Conservation (phyloP, 2,329 filamentous ascomycete species). For the Seiridium unicorne region DNA sequence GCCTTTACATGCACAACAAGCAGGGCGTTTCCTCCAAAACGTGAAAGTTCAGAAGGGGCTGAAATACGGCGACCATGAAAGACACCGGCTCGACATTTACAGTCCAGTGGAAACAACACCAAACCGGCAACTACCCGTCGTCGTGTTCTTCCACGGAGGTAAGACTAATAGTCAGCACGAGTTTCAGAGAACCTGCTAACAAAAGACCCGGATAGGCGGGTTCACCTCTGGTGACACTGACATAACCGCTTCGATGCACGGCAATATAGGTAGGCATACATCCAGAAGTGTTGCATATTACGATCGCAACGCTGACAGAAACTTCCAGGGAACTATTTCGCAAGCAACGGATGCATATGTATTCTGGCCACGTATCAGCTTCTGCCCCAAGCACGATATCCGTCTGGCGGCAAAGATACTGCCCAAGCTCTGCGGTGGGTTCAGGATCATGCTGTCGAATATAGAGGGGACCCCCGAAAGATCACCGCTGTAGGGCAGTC, state of each 20-base stretch:
- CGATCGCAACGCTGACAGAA: too few relatives aligned
- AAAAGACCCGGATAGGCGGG: background rate
- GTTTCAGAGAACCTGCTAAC: too few relatives aligned
- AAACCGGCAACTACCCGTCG: background rate
- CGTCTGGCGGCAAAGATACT: background rate
- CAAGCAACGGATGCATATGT: background rate
- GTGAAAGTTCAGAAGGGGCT: background rate
- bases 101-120: background rate
- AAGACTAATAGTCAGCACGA: background rate
- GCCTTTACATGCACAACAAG: background rate
- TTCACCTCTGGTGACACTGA: conserved; percentile 3
- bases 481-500: background rate
- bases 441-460: background rate
- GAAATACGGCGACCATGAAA: conserved; percentile 1
- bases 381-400: background rate
- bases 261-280: background rate
- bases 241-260: conserved; percentile 1
- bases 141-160: conserved; percentile 5
- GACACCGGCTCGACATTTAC: conserved; percentile 1
- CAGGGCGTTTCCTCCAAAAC: background rate
- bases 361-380: background rate
- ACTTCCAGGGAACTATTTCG: background rate
- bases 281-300: background rate
- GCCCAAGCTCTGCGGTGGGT: background rate
- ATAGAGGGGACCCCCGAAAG: background rate